phyloP scores from a whole-genome alignment of 352 stramenopile genomes.

The Globisporangium rhizosaccharum region DNA sequence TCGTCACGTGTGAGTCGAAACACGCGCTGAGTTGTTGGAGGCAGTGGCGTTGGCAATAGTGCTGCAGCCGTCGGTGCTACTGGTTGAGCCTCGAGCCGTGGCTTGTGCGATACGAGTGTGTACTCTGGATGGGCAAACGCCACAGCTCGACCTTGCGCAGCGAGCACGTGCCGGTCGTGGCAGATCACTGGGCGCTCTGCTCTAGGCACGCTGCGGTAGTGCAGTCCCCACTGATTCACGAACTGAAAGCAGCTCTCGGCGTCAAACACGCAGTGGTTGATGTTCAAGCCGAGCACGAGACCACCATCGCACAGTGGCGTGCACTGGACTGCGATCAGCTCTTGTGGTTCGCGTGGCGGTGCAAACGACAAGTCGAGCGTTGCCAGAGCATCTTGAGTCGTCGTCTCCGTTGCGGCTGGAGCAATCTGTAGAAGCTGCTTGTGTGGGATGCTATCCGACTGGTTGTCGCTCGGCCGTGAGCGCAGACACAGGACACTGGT shows the following conservation, averaged over 20 bases:
- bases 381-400: constrained; percentile 1
- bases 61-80: background rate
- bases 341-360: background rate
- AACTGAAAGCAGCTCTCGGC: constrained; percentile 10
- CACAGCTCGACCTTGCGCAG: background rate
- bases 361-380: constrained; percentile 3
- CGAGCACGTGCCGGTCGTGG: constrained; percentile 8
- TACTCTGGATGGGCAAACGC: constrained; percentile 13
- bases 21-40: background rate
- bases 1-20: constrained; percentile 4
- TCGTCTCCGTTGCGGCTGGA: background rate
- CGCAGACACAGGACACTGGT: background rate
- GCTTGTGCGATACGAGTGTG: background rate
- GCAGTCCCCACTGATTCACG: constrained; percentile 11
- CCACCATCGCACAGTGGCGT: constrained; percentile 7
- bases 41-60: background rate
- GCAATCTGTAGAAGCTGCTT: background rate
- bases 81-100: background rate
- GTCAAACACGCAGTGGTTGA: constrained; percentile 13
- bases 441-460: too few species aligned
- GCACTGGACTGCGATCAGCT: constrained; percentile 9
- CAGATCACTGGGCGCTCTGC: constrained; percentile 1
- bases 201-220: constrained; percentile 8
- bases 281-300: constrained; percentile 12
- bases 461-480: too few species aligned